phyloP scores from a whole-genome alignment of 495 filamentous ascomycete genomes.

The Pyronema omphalodes region DNA sequence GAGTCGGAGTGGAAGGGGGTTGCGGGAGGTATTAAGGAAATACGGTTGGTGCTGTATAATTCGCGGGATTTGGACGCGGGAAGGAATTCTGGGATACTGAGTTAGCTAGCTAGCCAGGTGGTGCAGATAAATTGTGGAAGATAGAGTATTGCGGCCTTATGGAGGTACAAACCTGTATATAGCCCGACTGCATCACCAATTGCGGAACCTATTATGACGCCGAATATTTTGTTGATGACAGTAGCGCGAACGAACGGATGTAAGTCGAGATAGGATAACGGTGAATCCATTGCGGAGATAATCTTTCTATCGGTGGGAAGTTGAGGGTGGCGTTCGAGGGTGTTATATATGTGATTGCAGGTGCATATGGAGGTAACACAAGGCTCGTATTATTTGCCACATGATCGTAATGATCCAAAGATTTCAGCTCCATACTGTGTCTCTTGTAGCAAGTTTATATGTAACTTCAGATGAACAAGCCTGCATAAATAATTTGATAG shows the following conservation, averaged over 20 bases:
- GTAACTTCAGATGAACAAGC: no score
- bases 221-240: constrained; percentile 25
- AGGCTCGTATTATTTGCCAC: no score
- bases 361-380: no score
- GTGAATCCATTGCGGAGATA: neutral
- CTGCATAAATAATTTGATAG: no score
- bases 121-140: no score
- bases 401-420: no score
- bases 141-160: no score
- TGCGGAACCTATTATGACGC: constrained; percentile 29
- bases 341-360: no score
- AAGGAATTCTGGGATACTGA: constrained; percentile 7
- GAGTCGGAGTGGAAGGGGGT: constrained; percentile 27
- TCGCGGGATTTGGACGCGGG: neutral
- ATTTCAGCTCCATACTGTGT: no score
- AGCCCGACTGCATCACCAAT: constrained; percentile 33
- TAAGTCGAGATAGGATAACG: constrained; percentile 4
- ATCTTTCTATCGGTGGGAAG: no score
- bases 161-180: constrained; percentile 32
- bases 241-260: constrained; percentile 22
- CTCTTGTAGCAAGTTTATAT: no score
- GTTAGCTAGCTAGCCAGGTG: constrained; percentile 11
- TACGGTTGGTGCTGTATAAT: constrained; percentile 14
- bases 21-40: constrained; percentile 18
- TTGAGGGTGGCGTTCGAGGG: no score